Evolutionary conservation across 139 green algal species (phyloP), one percentile per base, ranked within the genome.

Genomic region (Micractinium conductrix): DNA sequence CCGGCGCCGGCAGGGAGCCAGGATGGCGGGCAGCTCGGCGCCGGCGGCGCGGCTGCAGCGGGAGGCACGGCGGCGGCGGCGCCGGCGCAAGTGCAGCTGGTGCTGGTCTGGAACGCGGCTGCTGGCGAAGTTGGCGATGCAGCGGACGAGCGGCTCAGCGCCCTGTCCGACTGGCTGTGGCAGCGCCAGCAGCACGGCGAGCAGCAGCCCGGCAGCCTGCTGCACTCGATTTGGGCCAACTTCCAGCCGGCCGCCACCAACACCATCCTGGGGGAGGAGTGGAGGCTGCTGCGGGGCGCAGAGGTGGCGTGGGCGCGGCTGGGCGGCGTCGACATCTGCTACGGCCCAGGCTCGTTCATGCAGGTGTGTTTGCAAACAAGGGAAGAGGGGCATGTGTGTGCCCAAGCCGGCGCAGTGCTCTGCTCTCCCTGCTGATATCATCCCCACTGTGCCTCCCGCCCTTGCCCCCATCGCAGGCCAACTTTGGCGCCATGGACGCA

Each of bases 141-240:
- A 10, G 45, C 53, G 28, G 72, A n/a, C 5, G 44, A 44, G 19
- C 50, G 43, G 17, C 65, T 84, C 4, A 17, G 44, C 17, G 42
- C 79, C 12, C 53, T 86, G n/a, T 63, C 81, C 5, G 17, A 69
- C 6, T 67, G 28, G 19, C 30, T 85, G 81, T 79, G 48, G 81
- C 71, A 37, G 62, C 28, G 28, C 26, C 55, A 44, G 40, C 42
- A 50, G 58, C 22, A 48, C 8, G 38, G 40, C 0, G 38, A 37
- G 40, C 69, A 50, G 38, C 38, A 33, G 68, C 38, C 6, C 1
- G 17, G 58, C 60, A 37, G 45, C 37, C 75, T 96, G 72, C 37
- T 96, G 37, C 93, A 96, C 84, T 95, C 88, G 8, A 65, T 96
- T 26, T 95, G 92, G 91, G 83, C 89, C 71, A 96, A 96, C 84